A percentile compares a stretch with the other conserved stretches of the same genome.
Evolutionary conservation across 1,284 basidiomycete species (phyloP).

Genomic region (Fomitopsis betulina): DNA sequence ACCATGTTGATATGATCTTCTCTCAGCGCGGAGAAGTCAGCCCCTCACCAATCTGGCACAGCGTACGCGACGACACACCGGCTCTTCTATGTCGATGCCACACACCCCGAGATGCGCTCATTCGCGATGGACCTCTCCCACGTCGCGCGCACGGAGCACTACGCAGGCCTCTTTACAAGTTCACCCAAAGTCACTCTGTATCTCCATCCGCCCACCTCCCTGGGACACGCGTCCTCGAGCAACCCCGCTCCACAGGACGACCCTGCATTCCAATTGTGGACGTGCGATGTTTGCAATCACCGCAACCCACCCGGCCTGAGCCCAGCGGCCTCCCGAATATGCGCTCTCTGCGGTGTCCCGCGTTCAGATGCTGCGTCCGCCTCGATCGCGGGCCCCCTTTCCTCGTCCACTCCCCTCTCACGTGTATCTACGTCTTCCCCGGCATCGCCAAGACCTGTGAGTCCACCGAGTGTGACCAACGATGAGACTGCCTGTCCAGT

Average conservation of each 20-base stretch:
- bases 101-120: slow-evolving; percentile 43
- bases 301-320: slow-evolving; percentile 70
- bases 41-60: slow-evolving; percentile 67
- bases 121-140: slow-evolving; percentile 63
- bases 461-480: slow-evolving; percentile 9
- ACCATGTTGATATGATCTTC: slow-evolving; percentile 3
- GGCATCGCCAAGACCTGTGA: slow-evolving; percentile 15
- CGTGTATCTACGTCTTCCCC: slow-evolving; percentile 21
- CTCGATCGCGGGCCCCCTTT: slow-evolving; percentile 25
- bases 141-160: slow-evolving; percentile 83
- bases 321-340: slow-evolving; percentile 57
- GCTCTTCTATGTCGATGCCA: slow-evolving; percentile 73
- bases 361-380: slow-evolving; percentile 30
- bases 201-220: slow-evolving; percentile 32
- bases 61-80: slow-evolving; percentile 83
- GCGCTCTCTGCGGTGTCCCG: slow-evolving; percentile 74
- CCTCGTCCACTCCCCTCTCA: slow-evolving; percentile 24
- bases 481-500: slow-evolving; percentile 65
- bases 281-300: slow-evolving; percentile 83
- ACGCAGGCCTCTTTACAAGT: slow-evolving; percentile 88
- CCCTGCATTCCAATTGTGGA: slow-evolving; percentile 58
- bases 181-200: slow-evolving; percentile 87
- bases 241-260: slow-evolving; percentile 14
- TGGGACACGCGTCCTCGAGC: slow-evolving; percentile 9
- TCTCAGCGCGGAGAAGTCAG: slow-evolving; percentile 74